Conservation (phyloP, 1,139 yeast genomes). For the Kodamaea anthophila region DNA sequence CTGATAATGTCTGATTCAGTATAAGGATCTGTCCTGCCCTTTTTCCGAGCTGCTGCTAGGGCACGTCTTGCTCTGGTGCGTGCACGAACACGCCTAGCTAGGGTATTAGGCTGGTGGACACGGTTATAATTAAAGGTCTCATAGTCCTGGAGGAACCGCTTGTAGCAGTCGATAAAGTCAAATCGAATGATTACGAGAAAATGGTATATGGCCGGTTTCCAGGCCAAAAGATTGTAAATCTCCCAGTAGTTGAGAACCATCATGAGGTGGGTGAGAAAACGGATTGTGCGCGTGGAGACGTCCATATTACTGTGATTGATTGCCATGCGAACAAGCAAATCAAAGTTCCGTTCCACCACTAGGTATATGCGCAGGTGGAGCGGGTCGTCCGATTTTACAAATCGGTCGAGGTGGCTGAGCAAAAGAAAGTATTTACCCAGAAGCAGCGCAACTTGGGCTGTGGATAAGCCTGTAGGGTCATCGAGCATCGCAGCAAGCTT, state of each 20-base stretch:
- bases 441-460: slow-evolving; percentile 14
- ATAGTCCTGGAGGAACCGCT: slow-evolving; percentile 31
- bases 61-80: slow-evolving; percentile 11
- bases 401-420: slow-evolving; percentile 22
- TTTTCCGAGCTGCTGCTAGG: slow-evolving; percentile 4
- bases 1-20: slow-evolving; percentile 4
- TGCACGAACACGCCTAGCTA: slow-evolving; percentile 8
- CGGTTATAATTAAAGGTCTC: slow-evolving; percentile 22
- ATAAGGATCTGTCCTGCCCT: slow-evolving; percentile 4
- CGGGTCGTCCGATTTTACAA: slow-evolving; percentile 22
- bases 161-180: slow-evolving; percentile 37
- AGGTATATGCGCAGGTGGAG: slow-evolving; percentile 28
- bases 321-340: slow-evolving; percentile 30
- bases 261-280: slow-evolving; percentile 34
- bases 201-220: slow-evolving; percentile 43
- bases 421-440: slow-evolving; percentile 22
- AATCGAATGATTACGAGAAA: slow-evolving; percentile 34
- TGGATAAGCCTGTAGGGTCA: slow-evolving; percentile 12
- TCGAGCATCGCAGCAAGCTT: slow-evolving; percentile 25
- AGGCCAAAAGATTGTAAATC: slow-evolving; percentile 33
- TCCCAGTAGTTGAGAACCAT: slow-evolving; percentile 45
- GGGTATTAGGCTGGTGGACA: slow-evolving; percentile 11
- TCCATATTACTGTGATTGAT: slow-evolving; percentile 27
- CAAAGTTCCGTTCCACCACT: slow-evolving; percentile 36
- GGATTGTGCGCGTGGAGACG: slow-evolving; percentile 29